phyloP scores from a whole-genome alignment of 352 stramenopile genomes.

The Peronosclerospora sorghi region DNA sequence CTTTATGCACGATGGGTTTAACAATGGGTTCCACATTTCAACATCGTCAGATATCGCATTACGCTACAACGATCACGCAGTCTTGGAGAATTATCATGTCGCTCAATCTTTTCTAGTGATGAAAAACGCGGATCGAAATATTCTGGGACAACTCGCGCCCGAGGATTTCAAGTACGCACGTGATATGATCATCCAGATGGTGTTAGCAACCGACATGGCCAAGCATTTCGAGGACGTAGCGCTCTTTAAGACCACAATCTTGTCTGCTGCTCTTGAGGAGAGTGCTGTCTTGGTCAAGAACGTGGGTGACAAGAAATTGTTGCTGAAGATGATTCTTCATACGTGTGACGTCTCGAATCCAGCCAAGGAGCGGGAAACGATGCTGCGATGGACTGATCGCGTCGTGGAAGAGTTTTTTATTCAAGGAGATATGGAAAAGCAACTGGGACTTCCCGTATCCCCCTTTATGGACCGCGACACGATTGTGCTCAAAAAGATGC shows the following conservation, averaged over 20 bases:
- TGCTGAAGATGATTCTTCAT: constrained; percentile 87
- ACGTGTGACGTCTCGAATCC: constrained; percentile 93
- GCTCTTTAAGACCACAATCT: constrained; percentile 82
- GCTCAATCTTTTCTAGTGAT: constrained; percentile 85
- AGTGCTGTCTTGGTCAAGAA: constrained; percentile 70
- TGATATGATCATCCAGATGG: constrained; percentile 87
- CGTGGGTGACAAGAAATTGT: constrained; percentile 76
- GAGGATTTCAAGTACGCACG: constrained; percentile 82
- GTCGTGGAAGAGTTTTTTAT: constrained; percentile 93
- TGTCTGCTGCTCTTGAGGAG: constrained; percentile 49
- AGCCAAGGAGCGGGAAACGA: constrained; percentile 77
- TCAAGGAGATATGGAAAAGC: constrained; percentile 93
- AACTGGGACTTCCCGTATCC: constrained; percentile 76
- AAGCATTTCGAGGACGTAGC: constrained; percentile 84
- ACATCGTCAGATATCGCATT: constrained; percentile 79
- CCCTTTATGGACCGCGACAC: constrained; percentile 91
- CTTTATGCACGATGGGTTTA: constrained; percentile 86
- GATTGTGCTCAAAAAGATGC: constrained; percentile 87
- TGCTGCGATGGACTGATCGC: constrained; percentile 88
- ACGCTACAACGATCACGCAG: constrained; percentile 83
- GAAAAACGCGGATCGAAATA: constrained; percentile 78
- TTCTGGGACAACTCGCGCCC: constrained; percentile 57
- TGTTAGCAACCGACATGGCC: constrained; percentile 85
- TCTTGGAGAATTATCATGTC: constrained; percentile 85
- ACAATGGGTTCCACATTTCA: constrained; percentile 85